A percentile compares a stretch with the other conserved stretches of the same genome.
phyloP scores from a whole-genome alignment of 2,329 filamentous ascomycete species.

The Verticillium tricorpus region DNA sequence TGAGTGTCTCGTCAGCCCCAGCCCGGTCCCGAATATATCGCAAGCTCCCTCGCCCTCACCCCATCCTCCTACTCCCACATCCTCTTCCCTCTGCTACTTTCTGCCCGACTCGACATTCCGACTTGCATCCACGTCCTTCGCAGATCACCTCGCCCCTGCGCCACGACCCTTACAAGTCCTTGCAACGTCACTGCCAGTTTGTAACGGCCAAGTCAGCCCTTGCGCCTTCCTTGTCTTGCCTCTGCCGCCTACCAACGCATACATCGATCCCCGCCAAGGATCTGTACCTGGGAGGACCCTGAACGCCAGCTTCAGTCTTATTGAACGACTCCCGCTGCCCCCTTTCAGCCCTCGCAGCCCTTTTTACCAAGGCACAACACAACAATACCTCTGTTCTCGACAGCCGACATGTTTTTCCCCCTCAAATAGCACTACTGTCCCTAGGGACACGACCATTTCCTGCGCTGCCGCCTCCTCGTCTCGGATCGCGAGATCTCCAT shows the following conservation, averaged over 20 bases:
- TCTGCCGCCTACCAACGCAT: neutral
- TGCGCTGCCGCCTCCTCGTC: neutral
- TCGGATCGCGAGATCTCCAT: neutral
- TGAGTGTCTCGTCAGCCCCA: neutral
- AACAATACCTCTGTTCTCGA: slow-evolving; percentile 8
- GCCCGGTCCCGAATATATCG: neutral
- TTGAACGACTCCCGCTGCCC: neutral
- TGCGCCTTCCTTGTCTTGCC: neutral
- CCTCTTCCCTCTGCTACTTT: neutral
- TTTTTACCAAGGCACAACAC: neutral
- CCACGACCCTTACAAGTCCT: neutral
- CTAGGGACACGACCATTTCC: slow-evolving; percentile 32
- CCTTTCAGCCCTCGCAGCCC: neutral
- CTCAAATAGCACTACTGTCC: slow-evolving; percentile 37
- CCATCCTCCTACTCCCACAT: neutral
- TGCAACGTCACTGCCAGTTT: neutral
- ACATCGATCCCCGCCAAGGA: neutral
- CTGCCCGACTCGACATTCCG: neutral
- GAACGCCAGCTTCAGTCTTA: neutral
- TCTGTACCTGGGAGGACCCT: slow-evolving; percentile 1
- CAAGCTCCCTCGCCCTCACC: neutral
- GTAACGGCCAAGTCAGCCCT: neutral
- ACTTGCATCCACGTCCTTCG: neutral
- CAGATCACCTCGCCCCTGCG: neutral
- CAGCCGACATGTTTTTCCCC: slow-evolving; percentile 18